phyloP scores from a whole-genome alignment of 768 basidiomycete species.

The Lactifluus echinatus region DNA sequence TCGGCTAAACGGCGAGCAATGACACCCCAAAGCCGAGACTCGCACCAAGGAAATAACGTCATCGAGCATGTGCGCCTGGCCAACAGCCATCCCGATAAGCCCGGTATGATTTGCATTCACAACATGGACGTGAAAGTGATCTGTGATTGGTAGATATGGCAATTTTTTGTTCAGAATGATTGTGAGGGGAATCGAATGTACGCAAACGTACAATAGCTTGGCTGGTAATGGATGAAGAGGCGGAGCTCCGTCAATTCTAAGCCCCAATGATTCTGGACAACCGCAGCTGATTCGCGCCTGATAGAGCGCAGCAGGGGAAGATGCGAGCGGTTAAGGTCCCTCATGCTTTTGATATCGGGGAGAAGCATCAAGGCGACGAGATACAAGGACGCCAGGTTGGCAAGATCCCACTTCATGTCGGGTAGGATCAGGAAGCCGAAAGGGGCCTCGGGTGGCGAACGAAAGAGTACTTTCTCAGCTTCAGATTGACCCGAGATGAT shows the following conservation, averaged over 20 bases:
- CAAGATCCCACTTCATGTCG: conserved; percentile 95
- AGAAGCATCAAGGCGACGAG: conserved; percentile 70
- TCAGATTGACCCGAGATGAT: conserved; percentile 75
- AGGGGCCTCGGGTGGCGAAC: conserved; percentile 34
- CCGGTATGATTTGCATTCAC: conserved; percentile 64
- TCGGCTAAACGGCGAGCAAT: background rate
- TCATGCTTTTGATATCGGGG: conserved; percentile 53
- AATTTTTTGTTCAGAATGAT: conserved; percentile 3
- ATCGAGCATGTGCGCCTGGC: conserved; percentile 89
- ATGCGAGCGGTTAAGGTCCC: conserved; percentile 64
- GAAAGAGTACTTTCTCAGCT: conserved; percentile 59
- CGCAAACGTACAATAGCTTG: conserved; percentile 73
- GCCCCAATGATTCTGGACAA: conserved; percentile 59
- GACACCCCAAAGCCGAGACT: background rate
- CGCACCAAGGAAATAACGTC: conserved; percentile 81
- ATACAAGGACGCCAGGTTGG: conserved; percentile 69
- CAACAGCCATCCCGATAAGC: conserved; percentile 65
- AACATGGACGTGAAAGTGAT: conserved; percentile 92
- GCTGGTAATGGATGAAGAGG: conserved; percentile 91
- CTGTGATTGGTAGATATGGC: conserved; percentile 32
- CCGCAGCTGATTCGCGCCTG: conserved; percentile 39
- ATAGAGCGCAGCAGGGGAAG: conserved; percentile 61
- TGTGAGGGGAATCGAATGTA: background rate
- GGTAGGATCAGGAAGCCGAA: conserved; percentile 72
- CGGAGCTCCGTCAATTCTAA: conserved; percentile 54